Evolutionary conservation across 345 rosid genomes (phyloP), one percentile per base, ranked within the genome.

Genomic region (Crucihimalaya himalaica): DNA sequence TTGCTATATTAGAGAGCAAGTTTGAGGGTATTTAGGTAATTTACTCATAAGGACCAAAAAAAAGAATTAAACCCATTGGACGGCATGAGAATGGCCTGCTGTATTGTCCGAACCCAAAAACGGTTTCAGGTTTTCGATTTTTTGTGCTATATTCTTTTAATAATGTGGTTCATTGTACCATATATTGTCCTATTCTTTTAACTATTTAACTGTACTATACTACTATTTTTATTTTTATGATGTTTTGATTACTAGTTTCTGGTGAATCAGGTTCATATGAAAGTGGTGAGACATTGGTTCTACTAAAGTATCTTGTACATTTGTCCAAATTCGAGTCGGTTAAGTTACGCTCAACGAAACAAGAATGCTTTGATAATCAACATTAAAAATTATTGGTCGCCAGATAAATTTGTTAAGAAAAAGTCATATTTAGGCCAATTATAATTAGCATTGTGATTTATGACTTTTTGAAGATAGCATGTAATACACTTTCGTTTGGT

Each of bases 51-150:
- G 20, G 3, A 12, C 2, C 11, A 45, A 25, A 25, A 58, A 11
- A 2, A 11, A 52, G 10, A 4, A 15, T 0, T 0, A 3, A 70
- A 27, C 39, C 65, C 76, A 48, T 25, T 70, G 80, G 80, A 39
- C 56, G 53, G 66, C 75, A 46, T 75, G 74, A 50, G 1, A 25
- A 20, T 55, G 55, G 80, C 80, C 76, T 56, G 47, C 29, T 70
- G 80, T 76, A 55, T 76, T 70, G 76, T 63, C 66, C 47, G 39
- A 70, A 70, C 71, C 75, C 59, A 64, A 77, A 35, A 47, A 46
- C 58, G 79, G 79, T 53, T 75, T 75, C 74, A 68, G 43, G 68
- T 50, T 68, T 75, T 75, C 50, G 4, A 16, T 47, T 21, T 15
- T 47, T 66, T n/a, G n/a, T n/a, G n/a, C 3, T 10, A 35, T 29